Percentiles rank a stretch among this genome's conserved stretches.
These are phyloP conservation scores for Nicotiana undulata DNA, from an alignment of 257 asterid genomes.

Conservation along the genomic window DNA sequence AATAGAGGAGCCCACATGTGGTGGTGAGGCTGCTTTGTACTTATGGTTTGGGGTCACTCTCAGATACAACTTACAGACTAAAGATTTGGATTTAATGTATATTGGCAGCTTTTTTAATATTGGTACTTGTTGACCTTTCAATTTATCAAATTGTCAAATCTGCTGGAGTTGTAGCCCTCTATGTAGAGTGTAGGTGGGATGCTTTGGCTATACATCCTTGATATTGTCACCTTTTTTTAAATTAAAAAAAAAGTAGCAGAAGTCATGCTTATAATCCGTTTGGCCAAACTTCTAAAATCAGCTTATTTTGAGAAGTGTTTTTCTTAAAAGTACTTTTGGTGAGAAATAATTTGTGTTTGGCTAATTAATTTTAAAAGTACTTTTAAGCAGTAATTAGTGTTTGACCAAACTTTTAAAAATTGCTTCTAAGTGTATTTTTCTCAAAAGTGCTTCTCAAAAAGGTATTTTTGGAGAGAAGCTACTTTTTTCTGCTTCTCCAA, in stretches of 20 bases:
- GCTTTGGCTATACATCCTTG: neutral
- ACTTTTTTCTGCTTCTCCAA: too few species aligned
- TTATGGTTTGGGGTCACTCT: neutral
- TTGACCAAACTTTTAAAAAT: too few species aligned
- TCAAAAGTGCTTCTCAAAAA: too few species aligned
- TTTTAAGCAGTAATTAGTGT: too few species aligned
- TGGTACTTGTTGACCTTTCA: neutral
- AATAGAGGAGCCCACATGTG: neutral
- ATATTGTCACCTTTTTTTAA: neutral
- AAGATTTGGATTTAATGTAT: neutral
- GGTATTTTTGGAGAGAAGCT: too few species aligned
- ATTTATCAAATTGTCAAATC: neutral
- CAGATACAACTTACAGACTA: neutral
- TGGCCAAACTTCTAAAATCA: too few species aligned
- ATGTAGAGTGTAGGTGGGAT: neutral
- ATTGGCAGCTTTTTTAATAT: neutral
- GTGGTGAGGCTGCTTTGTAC: neutral
- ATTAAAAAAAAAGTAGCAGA: neutral
- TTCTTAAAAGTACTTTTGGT: too few species aligned
- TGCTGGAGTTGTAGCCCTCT: neutral
- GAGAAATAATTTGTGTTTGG: too few species aligned
- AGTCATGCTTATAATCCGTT: too few species aligned
- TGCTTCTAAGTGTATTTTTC: too few species aligned
- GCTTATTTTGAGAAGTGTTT: too few species aligned
- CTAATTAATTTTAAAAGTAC: too few species aligned